Evolutionary conservation across 192 early-diverging fungal genomes (phyloP).

Genomic region (Gonapodya sp.): DNA sequence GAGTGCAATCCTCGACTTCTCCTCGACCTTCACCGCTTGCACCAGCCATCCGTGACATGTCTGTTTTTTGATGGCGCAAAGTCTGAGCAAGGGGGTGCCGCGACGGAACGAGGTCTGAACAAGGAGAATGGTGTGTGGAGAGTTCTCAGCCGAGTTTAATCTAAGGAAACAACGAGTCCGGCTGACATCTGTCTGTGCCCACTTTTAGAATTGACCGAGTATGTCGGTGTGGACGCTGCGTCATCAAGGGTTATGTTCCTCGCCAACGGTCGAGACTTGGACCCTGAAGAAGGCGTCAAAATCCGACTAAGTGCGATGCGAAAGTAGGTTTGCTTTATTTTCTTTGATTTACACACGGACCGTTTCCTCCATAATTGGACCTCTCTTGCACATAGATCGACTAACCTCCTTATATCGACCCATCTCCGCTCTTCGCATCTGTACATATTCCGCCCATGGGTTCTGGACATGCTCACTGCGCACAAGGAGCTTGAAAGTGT

Average conservation of each 20-base stretch:
- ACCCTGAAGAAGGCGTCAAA: conserved; percentile 35
- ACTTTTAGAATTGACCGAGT: conserved; percentile 30
- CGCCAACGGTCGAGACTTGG: conserved; percentile 30
- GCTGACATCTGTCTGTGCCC: no score
- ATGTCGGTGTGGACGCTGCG: conserved; percentile 34
- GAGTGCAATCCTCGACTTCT: conserved; percentile 72
- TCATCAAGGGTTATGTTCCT: conserved; percentile 29
- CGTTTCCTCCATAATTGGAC: no score
- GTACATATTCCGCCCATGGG: conserved; percentile 90
- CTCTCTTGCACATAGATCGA: conserved; percentile 43
- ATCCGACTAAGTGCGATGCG: conserved; percentile 42
- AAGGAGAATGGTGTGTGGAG: conserved; percentile 26
- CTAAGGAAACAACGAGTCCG: no score
- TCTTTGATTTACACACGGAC: conserved; percentile 17
- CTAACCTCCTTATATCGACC: conserved; percentile 64
- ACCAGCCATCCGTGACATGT: conserved; percentile 68
- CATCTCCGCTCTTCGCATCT: conserved; percentile 83
- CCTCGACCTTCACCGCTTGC: conserved; percentile 71
- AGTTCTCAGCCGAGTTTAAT: no score
- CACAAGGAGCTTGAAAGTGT: conserved; percentile 63
- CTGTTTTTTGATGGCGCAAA: conserved; percentile 73
- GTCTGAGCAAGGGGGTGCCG: conserved; percentile 53
- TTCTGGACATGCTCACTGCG: conserved; percentile 66
- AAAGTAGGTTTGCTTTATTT: conserved; percentile 27
- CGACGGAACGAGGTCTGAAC: conserved; percentile 17